Evolutionary conservation across 441 rosid genomes (phyloP), one percentile per base, ranked within the genome.

Genomic region (Populus hybrid): DNA sequence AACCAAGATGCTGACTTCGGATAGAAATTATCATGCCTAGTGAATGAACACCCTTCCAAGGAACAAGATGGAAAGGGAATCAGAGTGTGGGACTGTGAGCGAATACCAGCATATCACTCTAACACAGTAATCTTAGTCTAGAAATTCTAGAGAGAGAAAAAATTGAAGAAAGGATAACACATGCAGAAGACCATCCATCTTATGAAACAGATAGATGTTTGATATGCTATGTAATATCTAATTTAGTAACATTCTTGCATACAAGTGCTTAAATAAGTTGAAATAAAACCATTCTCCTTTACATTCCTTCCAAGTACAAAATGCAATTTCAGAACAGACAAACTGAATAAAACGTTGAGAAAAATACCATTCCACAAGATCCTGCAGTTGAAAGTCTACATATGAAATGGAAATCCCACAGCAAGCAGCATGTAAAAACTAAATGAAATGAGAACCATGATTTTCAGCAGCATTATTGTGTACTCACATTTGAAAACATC

Each of bases 401-500:
- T 31, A 23, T 68, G 66, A 33, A 64, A 36, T 3, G 53, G 33
- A 33, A 53, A 76, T 6, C 53, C 12, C 66, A 76, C 18, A 3
- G 36, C 33, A 4, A 38, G 50, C 31, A 2, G 28, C 77, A 74
- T 40, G 56, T 21, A 69, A 74, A 73, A 14, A 7, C 56, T 7
- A 10, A 76, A 9, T 23, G 12, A 68, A 64, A 72, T 8, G 9
- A 63, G 42, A 23, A 78, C 40, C 14, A 67, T 33, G 53, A 59
- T n/a, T 20, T 66, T 53, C 40, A 33, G 40, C 45, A 38, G n/a
- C 14, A 40, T 59, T 14, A 73, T 3, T 18, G 26, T 28, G 65
- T 63, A 73, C 86, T 53, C 42, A 94, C 98, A 91, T 88, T 82
- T 70, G 91, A 87, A 84, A 87, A 78, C 65, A 87, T 87, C 86